Evolutionary conservation across 2,329 filamentous ascomycete genomes (phyloP), one percentile per base, ranked within the genome.

Genomic region (Dryadomyces quercivorus): DNA sequence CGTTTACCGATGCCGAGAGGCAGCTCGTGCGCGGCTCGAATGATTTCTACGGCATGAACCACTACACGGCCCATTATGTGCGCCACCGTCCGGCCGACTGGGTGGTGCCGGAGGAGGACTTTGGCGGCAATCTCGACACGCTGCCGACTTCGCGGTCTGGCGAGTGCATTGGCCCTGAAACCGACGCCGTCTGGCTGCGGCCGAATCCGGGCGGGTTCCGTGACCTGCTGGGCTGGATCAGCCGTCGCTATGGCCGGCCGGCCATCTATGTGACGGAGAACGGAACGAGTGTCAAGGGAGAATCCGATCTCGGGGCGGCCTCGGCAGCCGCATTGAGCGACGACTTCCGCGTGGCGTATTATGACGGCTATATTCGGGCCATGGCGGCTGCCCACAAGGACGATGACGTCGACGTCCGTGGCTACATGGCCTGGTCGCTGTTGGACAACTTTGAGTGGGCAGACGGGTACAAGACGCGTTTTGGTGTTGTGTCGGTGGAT

Each of bases 1-100:
- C 75, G 47, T 93, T 87, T 67, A 89, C 85, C 0, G 69, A 76
- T 0, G 85, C 88, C 60, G 88, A 95, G 65, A 68, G 74, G 22
- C 80, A 79, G 2, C 74, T 93, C n/a, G 82, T 95, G 48, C 76
- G 85, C 63, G 88, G 86, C n/a, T 88, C 84, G 65, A 93, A 93
- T 68, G 89, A 94, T 73, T 94, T 94, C 70, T 94, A 94, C 69
- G 89, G 88, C 67, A 92, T 92, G 87, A 94, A 95, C 75, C 86
- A 90, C 75, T 95, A 95, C 75, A 91, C 87, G 51, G 85, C 88
- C 64, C 88, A 93, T 75, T 94, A 87, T 71, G 83, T 94, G 71
- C 84, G 82, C 67, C 84, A 91, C 70, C 80, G 81, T 5, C 42
- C 42, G n/a, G 42, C 42, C n/a, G 64, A 75, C 78, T 8, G 77